Evolutionary conservation across 202 grass and related monocot genomes (phyloP), one percentile per base, ranked within the genome.

Genomic region (Schoenoplectus tabernaemontani): DNA sequence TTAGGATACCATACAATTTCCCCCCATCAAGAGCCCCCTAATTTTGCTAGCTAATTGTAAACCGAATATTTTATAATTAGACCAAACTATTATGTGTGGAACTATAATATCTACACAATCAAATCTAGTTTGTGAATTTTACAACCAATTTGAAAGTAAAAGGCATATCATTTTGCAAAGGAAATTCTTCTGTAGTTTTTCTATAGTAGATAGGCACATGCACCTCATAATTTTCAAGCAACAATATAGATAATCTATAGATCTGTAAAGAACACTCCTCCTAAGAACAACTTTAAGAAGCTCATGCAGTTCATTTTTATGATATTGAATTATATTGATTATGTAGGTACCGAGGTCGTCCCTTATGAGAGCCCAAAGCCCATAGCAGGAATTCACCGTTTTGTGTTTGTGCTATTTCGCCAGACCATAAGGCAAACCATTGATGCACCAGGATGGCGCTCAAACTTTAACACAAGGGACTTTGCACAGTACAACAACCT

Each of bases 391-490:
- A 93, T 97, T 70, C 93, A 97, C 67, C 87, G 93, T 13, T 93
- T 97, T 12, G 88, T 88, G 44, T 93, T 97, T 39, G 82, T 97
- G 60, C 65, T 97, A 54, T 97, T 97, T 82, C 88, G 84, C 39
- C 93, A 93, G 60, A 78, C 91, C 5, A 57, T 87, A 28, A 89
- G 87, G 82, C 93, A 97, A 68, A 87, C 89, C 1, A 89, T 88
- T 26, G 84, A 91, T 36, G 79, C 89, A 13, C 91, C 93, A 0
- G 93, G 93, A 57, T 97, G 93, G 93, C 82, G 93, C 48, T 58
- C 84, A 34, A 97, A 97, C 87, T 97, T 97, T 84, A 90, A 88
- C 82, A 93, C 93, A 1, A 91, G 83, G 77, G 93, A 93, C 74
- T 97, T 97, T 15, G 77, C 91, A 16, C 81, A 80, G 0, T 77